Evolutionary conservation across 2,329 filamentous ascomycete genomes (phyloP).

Genomic region (Aspergillus versicolor): DNA sequence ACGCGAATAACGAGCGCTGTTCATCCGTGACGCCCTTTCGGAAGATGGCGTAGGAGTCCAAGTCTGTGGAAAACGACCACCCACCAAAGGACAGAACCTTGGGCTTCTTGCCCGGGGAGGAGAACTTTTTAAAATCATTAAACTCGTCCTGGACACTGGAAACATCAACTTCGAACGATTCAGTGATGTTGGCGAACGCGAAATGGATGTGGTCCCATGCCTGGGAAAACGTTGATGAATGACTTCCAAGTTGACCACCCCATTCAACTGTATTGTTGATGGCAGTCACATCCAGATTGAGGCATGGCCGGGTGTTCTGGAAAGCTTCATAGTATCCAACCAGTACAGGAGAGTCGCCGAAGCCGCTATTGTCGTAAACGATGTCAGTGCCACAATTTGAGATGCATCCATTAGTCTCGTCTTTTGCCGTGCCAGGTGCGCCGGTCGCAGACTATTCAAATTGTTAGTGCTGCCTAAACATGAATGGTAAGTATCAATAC

Average conservation of each 20-base stretch:
- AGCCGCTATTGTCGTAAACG: slow-evolving; percentile 18
- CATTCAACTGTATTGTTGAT: too few species aligned
- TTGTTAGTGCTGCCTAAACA: too few species aligned
- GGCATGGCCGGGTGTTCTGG: too few species aligned
- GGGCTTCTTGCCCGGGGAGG: slow-evolving; percentile 13
- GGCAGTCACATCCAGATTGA: too few species aligned
- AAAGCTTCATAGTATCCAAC: slow-evolving; percentile 28
- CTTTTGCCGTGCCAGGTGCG: slow-evolving; percentile 36
- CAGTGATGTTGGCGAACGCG: background rate
- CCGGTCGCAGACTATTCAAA: slow-evolving; percentile 13
- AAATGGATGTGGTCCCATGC: background rate
- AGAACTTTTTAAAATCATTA: background rate
- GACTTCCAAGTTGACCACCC: too few species aligned
- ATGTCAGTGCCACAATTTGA: slow-evolving; percentile 44
- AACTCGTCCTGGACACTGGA: background rate
- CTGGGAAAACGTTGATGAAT: too few species aligned
- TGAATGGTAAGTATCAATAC: too few species aligned
- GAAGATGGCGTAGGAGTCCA: slow-evolving; percentile 41
- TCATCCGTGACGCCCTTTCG: slow-evolving; percentile 31
- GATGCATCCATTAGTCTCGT: slow-evolving; percentile 39
- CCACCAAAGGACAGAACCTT: slow-evolving; percentile 38
- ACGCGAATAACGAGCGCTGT: slow-evolving; percentile 38
- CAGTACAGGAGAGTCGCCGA: background rate
- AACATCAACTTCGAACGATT: background rate
- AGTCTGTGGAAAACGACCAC: slow-evolving; percentile 44